Conservation (phyloP, 257 asterid species). For the Ilex asprella region DNA sequence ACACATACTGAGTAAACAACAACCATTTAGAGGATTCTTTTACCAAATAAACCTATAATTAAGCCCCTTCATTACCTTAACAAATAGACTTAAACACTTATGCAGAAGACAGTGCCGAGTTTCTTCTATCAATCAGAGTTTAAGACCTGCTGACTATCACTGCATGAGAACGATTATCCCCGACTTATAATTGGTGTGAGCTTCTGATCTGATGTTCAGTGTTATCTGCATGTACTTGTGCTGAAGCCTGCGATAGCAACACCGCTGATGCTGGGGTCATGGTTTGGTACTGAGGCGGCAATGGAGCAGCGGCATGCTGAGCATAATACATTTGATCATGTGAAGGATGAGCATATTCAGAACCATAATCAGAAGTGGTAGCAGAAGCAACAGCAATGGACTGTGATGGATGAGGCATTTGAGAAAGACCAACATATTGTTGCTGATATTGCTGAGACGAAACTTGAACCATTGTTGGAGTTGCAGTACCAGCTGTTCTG, state of each 20-base stretch:
- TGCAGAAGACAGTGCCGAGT: too few species aligned
- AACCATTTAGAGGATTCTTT: too few species aligned
- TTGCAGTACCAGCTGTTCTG: constrained; percentile 19
- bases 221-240: constrained; percentile 31
- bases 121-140: too few species aligned
- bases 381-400: constrained; percentile 16
- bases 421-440: constrained; percentile 40
- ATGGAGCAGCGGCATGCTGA: constrained; percentile 31
- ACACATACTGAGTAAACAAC: too few species aligned
- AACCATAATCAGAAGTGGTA: constrained; percentile 26
- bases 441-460: constrained; percentile 48
- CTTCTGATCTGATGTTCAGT: constrained; percentile 25
- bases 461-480: constrained; percentile 35
- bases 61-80: too few species aligned
- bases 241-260: constrained; percentile 37
- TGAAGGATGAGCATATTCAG: constrained; percentile 40
- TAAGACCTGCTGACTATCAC: too few species aligned
- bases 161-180: too few species aligned
- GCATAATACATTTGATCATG: constrained; percentile 49
- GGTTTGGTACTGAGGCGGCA: constrained; percentile 57
- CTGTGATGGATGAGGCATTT: constrained; percentile 36
- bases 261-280: constrained; percentile 51
- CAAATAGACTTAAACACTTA: too few species aligned
- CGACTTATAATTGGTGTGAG: constrained; percentile 14
- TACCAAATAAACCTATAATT: too few species aligned